Evolutionary conservation across 2,329 filamentous ascomycete species (phyloP), one percentile per base, ranked within the genome.

Genomic region (Aspergillus alliaceus): DNA sequence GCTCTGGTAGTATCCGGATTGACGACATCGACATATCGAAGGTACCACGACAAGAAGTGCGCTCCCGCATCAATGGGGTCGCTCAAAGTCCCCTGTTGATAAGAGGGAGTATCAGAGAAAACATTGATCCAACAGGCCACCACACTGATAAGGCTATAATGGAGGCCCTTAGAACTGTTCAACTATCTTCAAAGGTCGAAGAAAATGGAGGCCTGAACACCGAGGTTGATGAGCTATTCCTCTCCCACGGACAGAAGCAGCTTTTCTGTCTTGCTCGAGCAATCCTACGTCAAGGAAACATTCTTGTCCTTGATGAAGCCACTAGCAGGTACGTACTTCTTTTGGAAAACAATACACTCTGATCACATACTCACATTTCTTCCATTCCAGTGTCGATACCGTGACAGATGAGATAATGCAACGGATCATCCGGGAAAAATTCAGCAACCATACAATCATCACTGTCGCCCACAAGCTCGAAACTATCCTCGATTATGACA

Each of bases 201-300:
- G 71, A 73, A 52, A 73, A 76, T 53, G 77, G 76, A 6, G 72
- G 67, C 8, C 62, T 80, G 2, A 71, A 75, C 58, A 68, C 70
- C 2, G 69, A 75, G 2, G 77, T 87, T 60, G 75, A 76, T n/a
- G 72, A 78, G 2, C 76, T 82, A 6, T 74, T 77, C 51, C 73
- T 86, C 6, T 82, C 79, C 5, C 79, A 82, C 32, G 87, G 87
- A 0, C 86, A 89, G 68, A 80, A 80, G 44, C 86, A 89, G 64
- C 76, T 89, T 0, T 86, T 90, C 62, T 85, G 81, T 60, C 77
- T 90, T 1, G 86, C 83, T 0, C 72, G 86, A 0, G 86, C 84
- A 0, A 76, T 88, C 18, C 69, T 89, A 7, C 72, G 80, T 8
- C 67, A 71, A 8, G 73, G 75, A 50, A 76, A 72, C 24, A 72